Evolutionary conservation across 2,329 filamentous ascomycete species (phyloP), one percentile per base, ranked within the genome.

Genomic region (Fusarium scirpi): DNA sequence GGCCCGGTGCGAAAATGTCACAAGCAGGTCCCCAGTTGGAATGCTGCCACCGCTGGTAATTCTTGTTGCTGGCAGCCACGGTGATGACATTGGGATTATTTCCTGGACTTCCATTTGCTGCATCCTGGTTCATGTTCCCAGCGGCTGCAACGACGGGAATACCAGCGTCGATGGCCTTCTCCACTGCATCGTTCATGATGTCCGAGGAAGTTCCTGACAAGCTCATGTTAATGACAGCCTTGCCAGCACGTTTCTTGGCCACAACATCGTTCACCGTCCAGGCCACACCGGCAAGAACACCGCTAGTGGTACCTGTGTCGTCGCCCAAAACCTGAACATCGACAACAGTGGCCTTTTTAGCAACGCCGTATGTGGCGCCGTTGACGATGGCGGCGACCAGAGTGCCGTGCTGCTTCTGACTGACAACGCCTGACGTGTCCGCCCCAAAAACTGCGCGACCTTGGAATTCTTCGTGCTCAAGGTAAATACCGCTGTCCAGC

Each of bases 221-320:
- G 11, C 82, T 84, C 79, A 86, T 81, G 70, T 79, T 83, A 27
- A 84, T 78, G 20, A 85, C 82, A 3, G 83, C 76, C 6, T 78
- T 77, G 2, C 58, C 65, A 11, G 66, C 66, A 4, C 74, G 72
- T 3, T 73, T 74, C 27, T 76, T 75, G 15, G 72, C 34, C 6
- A 72, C 51, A 12, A 79, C 72, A 32, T 81, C 78, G 12, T 74
- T 70, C 8, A 78, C 75, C 6, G 77, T 76, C 79, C 79, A 81
- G 57, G 68, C 66, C 3, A 78, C 65, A 2, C 77, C 79, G 4
- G 69, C 69, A 3, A 82, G 40, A 32, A 80, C 46, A 13, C 69
- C 61, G 1, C 69, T 55, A 0, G 29, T n/a, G 0, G 24, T 22
- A 1, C 66, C 66, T 1, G 0, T 0, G 0, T 24, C 15, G 1